phyloP scores from a whole-genome alignment of 352 stramenopile genomes.

The Blastocystis sp. region DNA sequence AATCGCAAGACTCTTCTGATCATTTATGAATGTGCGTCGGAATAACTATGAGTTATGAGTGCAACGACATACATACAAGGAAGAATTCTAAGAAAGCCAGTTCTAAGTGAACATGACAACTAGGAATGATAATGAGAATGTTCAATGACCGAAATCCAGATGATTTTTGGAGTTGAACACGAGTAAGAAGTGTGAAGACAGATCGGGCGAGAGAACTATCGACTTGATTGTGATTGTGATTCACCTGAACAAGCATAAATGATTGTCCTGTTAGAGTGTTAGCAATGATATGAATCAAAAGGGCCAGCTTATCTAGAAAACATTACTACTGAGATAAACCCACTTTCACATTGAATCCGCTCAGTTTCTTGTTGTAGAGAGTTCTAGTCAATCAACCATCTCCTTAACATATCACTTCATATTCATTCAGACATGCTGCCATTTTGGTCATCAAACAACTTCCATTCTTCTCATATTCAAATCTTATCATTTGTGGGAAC shows the following conservation, averaged over 20 bases:
- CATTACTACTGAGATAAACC: neutral
- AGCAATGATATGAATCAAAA: slow-evolving; percentile 42
- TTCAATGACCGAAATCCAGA: neutral
- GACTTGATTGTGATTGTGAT: slow-evolving; percentile 2
- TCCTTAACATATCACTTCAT: no score
- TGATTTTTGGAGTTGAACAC: neutral
- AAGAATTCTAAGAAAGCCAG: slow-evolving; percentile 54
- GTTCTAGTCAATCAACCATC: neutral
- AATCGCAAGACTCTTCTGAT: slow-evolving; percentile 48
- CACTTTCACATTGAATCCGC: neutral
- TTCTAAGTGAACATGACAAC: neutral
- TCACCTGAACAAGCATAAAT: slow-evolving; percentile 52
- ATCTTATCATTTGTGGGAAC: slow-evolving; percentile 56
- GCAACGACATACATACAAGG: neutral
- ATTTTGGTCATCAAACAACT: neutral
- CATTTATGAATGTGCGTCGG: slow-evolving; percentile 48
- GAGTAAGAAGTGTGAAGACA: slow-evolving; percentile 6
- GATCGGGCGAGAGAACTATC: neutral
- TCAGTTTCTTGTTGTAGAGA: neutral
- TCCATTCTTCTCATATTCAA: slow-evolving; percentile 18
- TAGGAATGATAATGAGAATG: neutral
- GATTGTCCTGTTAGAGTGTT: slow-evolving; percentile 43
- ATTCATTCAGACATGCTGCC: neutral
- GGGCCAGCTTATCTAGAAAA: slow-evolving; percentile 14
- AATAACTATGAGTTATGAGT: neutral